Conservation (phyloP, 1,284 basidiomycete genomes). For the Anthracocystis panici-leucophaei region DNA sequence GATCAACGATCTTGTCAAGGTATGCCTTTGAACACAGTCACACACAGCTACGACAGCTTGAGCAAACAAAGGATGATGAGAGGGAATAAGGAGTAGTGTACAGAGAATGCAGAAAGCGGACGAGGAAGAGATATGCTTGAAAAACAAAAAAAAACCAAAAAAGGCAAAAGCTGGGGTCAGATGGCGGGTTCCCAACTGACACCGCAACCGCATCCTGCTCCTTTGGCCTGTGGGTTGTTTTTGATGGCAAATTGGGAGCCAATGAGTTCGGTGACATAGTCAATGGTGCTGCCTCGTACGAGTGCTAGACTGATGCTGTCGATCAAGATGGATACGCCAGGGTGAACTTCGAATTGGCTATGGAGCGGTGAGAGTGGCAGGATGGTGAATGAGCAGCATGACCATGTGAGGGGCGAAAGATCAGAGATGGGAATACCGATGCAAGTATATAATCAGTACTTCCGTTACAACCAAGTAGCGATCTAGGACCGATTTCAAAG, state of each 20-base stretch:
- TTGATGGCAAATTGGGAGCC: conserved; percentile 83
- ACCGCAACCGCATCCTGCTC: conserved; percentile 87
- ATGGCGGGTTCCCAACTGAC: conserved; percentile 85
- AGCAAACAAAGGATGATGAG: background rate
- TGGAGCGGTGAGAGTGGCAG: too few relatives aligned
- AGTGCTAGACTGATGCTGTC: conserved; percentile 84
- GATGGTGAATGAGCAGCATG: too few relatives aligned
- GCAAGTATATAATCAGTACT: too few relatives aligned
- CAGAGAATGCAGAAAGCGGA: background rate
- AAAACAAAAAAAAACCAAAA: background rate
- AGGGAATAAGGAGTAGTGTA: conserved; percentile 2
- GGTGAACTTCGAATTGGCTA: conserved; percentile 74
- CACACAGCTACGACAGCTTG: background rate
- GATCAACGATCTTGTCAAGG: background rate
- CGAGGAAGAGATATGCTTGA: background rate
- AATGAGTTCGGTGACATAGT: conserved; percentile 90
- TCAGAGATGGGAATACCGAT: too few relatives aligned
- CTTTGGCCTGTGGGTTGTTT: conserved; percentile 86
- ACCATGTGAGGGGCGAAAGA: too few relatives aligned
- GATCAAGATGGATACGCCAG: conserved; percentile 74
- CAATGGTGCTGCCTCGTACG: conserved; percentile 84
- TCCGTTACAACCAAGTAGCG: too few relatives aligned
- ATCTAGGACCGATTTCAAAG: too few relatives aligned
- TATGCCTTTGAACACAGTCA: background rate
- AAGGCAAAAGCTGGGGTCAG: conserved; percentile 5